Conservation (phyloP, 176 grass and related monocot genomes). For the Eragrostis nindensis region DNA sequence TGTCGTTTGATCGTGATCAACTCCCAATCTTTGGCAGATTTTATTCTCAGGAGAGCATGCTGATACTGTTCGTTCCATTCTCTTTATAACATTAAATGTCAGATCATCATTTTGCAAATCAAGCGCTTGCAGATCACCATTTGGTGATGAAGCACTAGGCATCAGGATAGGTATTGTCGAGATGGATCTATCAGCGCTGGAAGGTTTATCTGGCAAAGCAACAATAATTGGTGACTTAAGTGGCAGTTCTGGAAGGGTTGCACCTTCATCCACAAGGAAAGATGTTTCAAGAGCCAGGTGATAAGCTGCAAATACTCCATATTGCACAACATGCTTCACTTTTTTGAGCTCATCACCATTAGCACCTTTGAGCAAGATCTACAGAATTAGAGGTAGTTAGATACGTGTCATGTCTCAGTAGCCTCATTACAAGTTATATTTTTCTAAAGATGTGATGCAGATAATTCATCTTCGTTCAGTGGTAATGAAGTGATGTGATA, state of each 20-base stretch:
- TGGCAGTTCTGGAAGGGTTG: constrained; percentile 93
- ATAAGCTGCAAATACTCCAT: constrained; percentile 99
- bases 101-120: constrained; percentile 41
- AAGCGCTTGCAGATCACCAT: constrained; percentile 43
- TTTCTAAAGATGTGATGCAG: not conserved
- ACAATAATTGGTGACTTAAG: constrained; percentile 88
- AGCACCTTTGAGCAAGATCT: constrained; percentile 95
- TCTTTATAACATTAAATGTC: constrained; percentile 30
- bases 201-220: constrained; percentile 88
- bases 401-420: not conserved
- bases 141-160: constrained; percentile 47
- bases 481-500: not conserved
- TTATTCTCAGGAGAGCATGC: constrained; percentile 34
- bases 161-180: constrained; percentile 65
- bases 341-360: constrained; percentile 88
- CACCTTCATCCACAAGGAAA: constrained; percentile 99
- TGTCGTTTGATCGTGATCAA: constrained; percentile 32
- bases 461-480: constrained; percentile 1
- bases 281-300: constrained; percentile 97
- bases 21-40: constrained; percentile 19
- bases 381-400: constrained; percentile 43
- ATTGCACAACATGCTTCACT: constrained; percentile 96
- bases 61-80: constrained; percentile 31
- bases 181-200: constrained; percentile 84
- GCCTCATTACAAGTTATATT: not conserved